Base-by-base conservation (phyloP, 2,329 filamentous ascomycete species). In the Zymoseptoria ardabiliae region DNA sequence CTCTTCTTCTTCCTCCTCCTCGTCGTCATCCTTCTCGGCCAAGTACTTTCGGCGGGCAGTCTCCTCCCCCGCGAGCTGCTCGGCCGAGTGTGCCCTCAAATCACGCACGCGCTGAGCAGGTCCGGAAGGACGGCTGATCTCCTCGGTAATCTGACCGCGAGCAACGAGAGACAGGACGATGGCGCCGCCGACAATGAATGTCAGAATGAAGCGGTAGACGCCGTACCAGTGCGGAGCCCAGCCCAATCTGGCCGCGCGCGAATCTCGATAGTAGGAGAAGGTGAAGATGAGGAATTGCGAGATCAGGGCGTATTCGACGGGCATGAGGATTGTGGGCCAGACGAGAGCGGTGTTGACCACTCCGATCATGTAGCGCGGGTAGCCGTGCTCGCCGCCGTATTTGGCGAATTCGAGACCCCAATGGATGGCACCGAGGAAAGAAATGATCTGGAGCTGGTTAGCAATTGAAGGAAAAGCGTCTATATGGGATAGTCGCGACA, bases 371-470 rank as follows among this genome's bases (percentile, higher is more conserved):
- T 96, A 97, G 63, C 92, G 88, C 68, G 85, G 85, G 68, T 88
- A 90, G 56, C 90, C 88, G 59, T 89, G 86, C 62, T 82, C 68
- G 70, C 83, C 75, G 74, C 86, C 77, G 73, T 81, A 86, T 76
- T 87, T 78, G 55, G 89, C 89, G 73, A 87, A 95, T 75, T 96
- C 91, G 19, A 96, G 81, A 58, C 92, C 92, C 89, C 93, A 97
- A 75, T 97, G 93, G 69, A 96, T 86, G 35, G 92, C 92, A 51
- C 93, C 93, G 1, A 97, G 83, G 80, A 96, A 97, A 25, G 91
- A 96, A 68, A 96, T 89, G 69, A 96, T 94, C 85, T 88, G 63
- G 54, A 4, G 20, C 28, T 23, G 56, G 9, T 55, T 50, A 55
- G 52, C 51, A 4, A 51, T 58, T 10, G 35, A 21, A 23, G 11